Evolutionary conservation across 2,329 filamentous ascomycete species (phyloP), one percentile per base, ranked within the genome.

Genomic region (Penicillium sp.): DNA sequence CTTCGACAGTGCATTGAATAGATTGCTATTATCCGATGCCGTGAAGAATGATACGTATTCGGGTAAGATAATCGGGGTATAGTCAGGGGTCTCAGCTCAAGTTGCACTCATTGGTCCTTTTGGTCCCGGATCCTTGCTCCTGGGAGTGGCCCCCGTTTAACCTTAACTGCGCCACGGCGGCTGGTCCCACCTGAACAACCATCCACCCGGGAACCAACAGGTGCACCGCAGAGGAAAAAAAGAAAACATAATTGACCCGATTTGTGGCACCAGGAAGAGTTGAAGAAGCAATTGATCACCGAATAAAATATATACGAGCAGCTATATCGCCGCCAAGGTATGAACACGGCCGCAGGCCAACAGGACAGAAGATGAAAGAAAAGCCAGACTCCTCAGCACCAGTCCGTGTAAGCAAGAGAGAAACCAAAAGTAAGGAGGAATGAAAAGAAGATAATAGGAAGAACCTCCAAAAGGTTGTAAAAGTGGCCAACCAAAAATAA

Each of bases 381-480:
- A 56, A 52, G 42, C 33, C 45, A 50, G 45, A 61, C 60, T 42
- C 56, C 63, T 50, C 51, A 57, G 65, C 66, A 66, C 67, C 67
- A 45, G 55, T 60, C 64, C 64, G 58, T 59, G 58, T 68, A 68
- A 42, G 60, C 64, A 67, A 46, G 50, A 53, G 49, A 54, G 57
- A 50, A 40, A 39, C 45, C 33, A 36, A 44, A 31, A 47, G 49
- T 37, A 42, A 49, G 34, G 29, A 60, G 61, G 54, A 44, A 47
- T 43, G 16, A 16, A 48, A 14, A 39, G 21, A 24, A 42, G 24
- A 33, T 21, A 26, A 43, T 42, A 51, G 34, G 40, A 44, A 29
- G 34, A 39, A 18, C 3, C 33, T 14, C 24, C 28, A n/a, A 2
- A 11, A 21, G 21, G 31, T 26, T 45, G n/a, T 29, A 36, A 52